Conservation (phyloP, 2,329 filamentous ascomycete genomes). For the Bipolaris zeicola region DNA sequence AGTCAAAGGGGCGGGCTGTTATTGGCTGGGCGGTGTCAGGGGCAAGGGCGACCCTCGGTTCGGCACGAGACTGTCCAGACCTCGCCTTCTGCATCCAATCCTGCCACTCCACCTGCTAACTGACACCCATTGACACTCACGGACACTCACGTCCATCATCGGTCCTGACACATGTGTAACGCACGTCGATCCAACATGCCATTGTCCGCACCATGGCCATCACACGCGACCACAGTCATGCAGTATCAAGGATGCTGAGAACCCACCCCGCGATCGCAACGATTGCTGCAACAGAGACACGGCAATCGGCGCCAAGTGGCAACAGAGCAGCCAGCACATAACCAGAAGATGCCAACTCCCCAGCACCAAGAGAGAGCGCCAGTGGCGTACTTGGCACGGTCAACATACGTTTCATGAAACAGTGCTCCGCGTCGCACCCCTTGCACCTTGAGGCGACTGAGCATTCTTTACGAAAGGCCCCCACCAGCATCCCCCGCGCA, state of each 20-base stretch:
- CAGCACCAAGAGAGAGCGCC: constrained; percentile 1
- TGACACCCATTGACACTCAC: too few relatives aligned
- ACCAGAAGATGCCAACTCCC: constrained; percentile 9
- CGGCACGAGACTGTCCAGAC: constrained; percentile 33
- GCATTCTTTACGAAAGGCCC: constrained; percentile 12
- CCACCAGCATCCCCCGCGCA: constrained; percentile 17
- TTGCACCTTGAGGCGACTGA: constrained; percentile 25
- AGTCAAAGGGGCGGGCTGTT: not conserved
- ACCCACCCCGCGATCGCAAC: not conserved
- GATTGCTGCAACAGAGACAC: not conserved
- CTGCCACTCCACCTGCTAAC: too few relatives aligned
- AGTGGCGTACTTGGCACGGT: constrained; percentile 21
- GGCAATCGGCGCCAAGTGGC: not conserved
- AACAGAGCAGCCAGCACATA: not conserved
- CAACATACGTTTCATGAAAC: constrained; percentile 36
- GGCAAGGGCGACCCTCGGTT: constrained; percentile 26
- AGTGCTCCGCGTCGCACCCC: constrained; percentile 19
- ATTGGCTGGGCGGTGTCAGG: constrained; percentile 13
- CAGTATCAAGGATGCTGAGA: not conserved
- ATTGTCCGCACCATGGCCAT: constrained; percentile 7
- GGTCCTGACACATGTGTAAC: constrained; percentile 27
- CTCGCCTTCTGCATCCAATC: constrained; percentile 6
- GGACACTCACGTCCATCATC: not conserved
- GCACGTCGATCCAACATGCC: constrained; percentile 10
- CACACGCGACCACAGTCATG: not conserved